Conservation (phyloP, 202 grass and related monocot genomes). For the Schoenoplectus tabernaemontani region DNA sequence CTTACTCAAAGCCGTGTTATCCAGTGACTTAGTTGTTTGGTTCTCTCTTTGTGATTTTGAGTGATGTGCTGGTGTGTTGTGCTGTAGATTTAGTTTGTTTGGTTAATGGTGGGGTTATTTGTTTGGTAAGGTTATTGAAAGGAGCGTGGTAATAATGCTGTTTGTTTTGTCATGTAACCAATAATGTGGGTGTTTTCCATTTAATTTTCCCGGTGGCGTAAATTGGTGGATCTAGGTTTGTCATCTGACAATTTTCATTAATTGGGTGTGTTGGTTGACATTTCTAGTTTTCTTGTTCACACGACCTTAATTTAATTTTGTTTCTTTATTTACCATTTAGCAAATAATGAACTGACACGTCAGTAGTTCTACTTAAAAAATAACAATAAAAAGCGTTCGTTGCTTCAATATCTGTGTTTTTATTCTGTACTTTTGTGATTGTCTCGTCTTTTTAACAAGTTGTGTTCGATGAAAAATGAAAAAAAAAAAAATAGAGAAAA, state of each 20-base stretch:
- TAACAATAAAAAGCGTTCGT: neutral
- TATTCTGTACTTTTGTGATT: neutral
- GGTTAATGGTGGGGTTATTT: constrained; percentile 19
- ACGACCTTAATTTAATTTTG: neutral
- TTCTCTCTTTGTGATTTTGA: constrained; percentile 12
- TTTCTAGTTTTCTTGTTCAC: neutral
- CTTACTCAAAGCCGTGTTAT: constrained; percentile 1
- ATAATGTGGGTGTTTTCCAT: constrained; percentile 18
- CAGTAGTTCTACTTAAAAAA: neutral
- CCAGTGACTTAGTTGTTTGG: constrained; percentile 18
- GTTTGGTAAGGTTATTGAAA: constrained; percentile 19
- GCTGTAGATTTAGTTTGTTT: constrained; percentile 23
- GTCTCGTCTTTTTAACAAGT: too few relatives aligned
- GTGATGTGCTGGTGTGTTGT: constrained; percentile 1
- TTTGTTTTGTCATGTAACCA: constrained; percentile 22
- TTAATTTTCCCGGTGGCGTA: constrained; percentile 21
- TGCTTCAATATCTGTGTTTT: neutral
- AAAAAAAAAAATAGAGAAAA: neutral
- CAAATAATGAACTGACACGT: neutral
- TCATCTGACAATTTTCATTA: constrained; percentile 12
- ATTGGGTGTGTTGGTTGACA: neutral
- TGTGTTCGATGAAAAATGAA: neutral
- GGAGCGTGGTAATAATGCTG: constrained; percentile 13
- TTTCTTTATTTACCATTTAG: neutral
- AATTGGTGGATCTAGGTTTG: constrained; percentile 20